Conservation (phyloP, 176 grass and related monocot genomes). For the Oryza glumipatula region DNA sequence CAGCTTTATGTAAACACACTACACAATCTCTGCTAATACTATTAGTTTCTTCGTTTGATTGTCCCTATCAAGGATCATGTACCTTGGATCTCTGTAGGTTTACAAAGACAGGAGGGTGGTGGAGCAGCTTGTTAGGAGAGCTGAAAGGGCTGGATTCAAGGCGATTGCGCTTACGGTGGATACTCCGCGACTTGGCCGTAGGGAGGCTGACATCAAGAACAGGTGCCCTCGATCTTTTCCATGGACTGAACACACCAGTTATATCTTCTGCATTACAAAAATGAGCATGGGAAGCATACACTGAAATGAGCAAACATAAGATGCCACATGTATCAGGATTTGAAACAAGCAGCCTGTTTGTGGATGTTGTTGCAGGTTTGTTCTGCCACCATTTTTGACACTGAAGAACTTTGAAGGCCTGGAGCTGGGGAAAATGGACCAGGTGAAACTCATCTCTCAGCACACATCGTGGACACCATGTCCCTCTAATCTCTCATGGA, state of each 20-base stretch:
- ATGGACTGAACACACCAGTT: conserved; percentile 1
- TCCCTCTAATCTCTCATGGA: conserved; percentile 15
- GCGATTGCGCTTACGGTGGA: conserved; percentile 95
- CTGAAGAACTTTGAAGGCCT: conserved; percentile 96
- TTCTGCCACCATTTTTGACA: conserved; percentile 80
- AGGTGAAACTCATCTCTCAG: conserved; percentile 51
- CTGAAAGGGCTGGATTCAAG: conserved; percentile 97
- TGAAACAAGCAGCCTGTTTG: neutral
- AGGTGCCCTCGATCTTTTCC: conserved; percentile 40
- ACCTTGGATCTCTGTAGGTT: conserved; percentile 53
- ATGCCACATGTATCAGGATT: neutral
- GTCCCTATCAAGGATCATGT: neutral
- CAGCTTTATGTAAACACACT: conserved; percentile 77
- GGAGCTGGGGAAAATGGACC: conserved; percentile 93
- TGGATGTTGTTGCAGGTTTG: conserved; percentile 61
- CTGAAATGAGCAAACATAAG: neutral
- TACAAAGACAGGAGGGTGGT: conserved; percentile 93
- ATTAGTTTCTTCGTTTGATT: neutral
- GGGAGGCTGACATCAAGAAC: conserved; percentile 99
- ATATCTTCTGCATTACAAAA: neutral
- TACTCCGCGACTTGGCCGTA: conserved; percentile 89
- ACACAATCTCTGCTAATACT: neutral
- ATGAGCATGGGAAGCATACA: neutral
- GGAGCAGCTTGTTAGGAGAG: conserved; percentile 90
- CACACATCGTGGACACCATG: conserved; percentile 1